These are phyloP conservation scores for Rostrohypoxylon terebratum DNA, from an alignment of 495 filamentous ascomycete genomes.

Conservation along the genomic window DNA sequence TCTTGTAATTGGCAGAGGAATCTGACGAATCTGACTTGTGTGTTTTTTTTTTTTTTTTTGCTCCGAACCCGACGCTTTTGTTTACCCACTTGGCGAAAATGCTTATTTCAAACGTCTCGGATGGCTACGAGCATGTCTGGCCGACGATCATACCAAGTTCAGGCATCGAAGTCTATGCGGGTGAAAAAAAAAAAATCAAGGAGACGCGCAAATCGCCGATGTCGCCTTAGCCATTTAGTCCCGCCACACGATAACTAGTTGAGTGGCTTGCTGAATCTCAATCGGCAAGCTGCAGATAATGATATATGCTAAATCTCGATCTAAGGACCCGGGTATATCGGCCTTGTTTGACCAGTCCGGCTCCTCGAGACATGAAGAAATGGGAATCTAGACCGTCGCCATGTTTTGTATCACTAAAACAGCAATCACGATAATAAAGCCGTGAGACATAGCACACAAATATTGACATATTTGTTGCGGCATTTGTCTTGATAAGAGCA, in stretches of 20 bases:
- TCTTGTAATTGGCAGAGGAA: constrained; percentile 15
- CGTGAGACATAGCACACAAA: background rate
- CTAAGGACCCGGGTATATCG: constrained; percentile 1
- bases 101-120: constrained; percentile 24
- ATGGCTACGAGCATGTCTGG: background rate
- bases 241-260: background rate
- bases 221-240: background rate
- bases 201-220: background rate
- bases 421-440: background rate
- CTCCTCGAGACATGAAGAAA: background rate
- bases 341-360: background rate
- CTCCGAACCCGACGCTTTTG: constrained; percentile 9
- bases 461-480: background rate
- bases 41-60: no score
- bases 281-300: background rate
- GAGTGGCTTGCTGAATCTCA: background rate
- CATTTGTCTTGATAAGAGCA: constrained; percentile 1
- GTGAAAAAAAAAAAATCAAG: background rate
- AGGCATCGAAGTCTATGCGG: background rate
- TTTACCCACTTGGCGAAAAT: constrained; percentile 23
- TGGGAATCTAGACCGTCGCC: background rate
- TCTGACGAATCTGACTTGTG: constrained; percentile 4
- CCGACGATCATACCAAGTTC: background rate
- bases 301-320: background rate
- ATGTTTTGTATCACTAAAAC: background rate